Base-by-base conservation (phyloP, 331 rosid genomes). In the Ulmus americana region DNA sequence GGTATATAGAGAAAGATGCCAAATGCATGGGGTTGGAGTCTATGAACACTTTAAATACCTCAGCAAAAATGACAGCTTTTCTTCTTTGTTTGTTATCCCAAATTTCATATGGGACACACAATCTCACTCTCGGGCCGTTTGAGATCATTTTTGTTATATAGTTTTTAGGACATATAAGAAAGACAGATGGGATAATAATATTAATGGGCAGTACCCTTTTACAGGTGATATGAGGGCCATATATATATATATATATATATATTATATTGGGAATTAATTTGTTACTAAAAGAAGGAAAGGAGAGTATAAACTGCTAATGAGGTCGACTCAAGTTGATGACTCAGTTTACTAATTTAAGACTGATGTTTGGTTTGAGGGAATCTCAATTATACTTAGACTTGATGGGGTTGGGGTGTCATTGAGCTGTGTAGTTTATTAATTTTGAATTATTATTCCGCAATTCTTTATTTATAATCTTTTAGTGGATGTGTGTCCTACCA, bases 1-100 rank as follows among this genome's bases (percentile, higher is more conserved):
- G 14, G 71, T 48, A 28, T 64, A 58, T 64, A 59, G 56, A 59
- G 56, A 15, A 44, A 76, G 76, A 76, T 67, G 76, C 70, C 80
- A 70, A 76, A 66, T 79, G 58, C 45, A 75, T 54, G 55, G 65
- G 61, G 51, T 55, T 63, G 44, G 41, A 54, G 14, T 54, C 11
- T 2, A 6, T 39, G 55, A 18, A 10, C 49, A 45, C 18, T 12
- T 12, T 54, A 9, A 63, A 28, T 61, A 67, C 54, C 74, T 39
- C 63, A 52, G 64, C 57, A 60, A 70, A 28, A 60, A 65, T 54
- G 72, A 65, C 73, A 76, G 64, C 57, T 59, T 59, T 59, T 11
- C 49, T 45, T 44, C 47, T 44, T 53, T 47, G 39, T 8, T 52
- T 47, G 40, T 20, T 41, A 49, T 49, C 54, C 5, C 64, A 40